Conservation (phyloP, 371 early-diverging fungal genomes). For the Syncephalastrum contaminatum region DNA sequence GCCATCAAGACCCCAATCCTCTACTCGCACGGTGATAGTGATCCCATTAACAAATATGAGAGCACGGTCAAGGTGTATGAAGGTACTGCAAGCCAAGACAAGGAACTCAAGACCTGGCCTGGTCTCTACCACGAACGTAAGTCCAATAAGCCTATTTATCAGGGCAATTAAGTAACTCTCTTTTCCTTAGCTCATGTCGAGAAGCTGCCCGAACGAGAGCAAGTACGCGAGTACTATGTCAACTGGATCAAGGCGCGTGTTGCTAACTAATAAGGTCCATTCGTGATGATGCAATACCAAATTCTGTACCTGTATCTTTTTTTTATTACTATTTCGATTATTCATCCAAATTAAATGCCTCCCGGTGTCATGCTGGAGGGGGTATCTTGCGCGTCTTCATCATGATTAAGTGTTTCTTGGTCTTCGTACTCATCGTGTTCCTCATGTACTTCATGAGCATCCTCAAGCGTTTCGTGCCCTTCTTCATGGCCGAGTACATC, state of each 20-base stretch:
- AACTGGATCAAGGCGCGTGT: constrained; percentile 50
- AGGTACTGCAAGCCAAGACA: constrained; percentile 38
- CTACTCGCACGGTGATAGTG: constrained; percentile 48
- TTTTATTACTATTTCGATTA: too few relatives aligned
- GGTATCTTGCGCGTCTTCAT: too few relatives aligned
- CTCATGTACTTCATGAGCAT: too few relatives aligned
- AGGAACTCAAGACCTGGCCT: constrained; percentile 46
- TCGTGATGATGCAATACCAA: too few relatives aligned
- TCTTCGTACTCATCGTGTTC: too few relatives aligned
- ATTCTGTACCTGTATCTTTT: too few relatives aligned
- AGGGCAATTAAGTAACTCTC: background rate
- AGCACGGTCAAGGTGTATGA: constrained; percentile 43
- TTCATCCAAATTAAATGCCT: too few relatives aligned
- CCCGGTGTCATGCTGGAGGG: too few relatives aligned
- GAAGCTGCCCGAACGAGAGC: constrained; percentile 37
- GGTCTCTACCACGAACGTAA: constrained; percentile 57
- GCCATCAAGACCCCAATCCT: constrained; percentile 39
- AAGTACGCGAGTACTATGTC: constrained; percentile 48
- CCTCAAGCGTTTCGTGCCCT: too few relatives aligned
- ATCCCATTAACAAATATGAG: constrained; percentile 41
- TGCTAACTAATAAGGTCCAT: background rate
- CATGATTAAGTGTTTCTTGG: too few relatives aligned
- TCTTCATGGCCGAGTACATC: too few relatives aligned
- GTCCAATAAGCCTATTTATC: background rate
- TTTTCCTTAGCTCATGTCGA: constrained; percentile 48